Evolutionary conservation across 139 green algal genomes (phyloP).

Genomic region (Tetraselmis striata): DNA sequence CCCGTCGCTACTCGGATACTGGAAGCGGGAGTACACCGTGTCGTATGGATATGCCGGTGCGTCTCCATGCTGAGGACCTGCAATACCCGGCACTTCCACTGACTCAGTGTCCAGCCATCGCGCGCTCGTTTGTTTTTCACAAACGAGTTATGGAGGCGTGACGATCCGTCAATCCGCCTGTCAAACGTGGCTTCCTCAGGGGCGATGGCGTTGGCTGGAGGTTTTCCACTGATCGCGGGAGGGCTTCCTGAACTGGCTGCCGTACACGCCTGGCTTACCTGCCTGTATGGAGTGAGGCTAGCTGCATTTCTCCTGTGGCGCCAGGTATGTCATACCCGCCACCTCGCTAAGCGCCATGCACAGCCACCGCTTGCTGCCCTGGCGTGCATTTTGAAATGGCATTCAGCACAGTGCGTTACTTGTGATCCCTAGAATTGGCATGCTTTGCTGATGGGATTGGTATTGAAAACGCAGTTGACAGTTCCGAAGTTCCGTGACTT

Average conservation of each 20-base stretch:
- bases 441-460: neutral
- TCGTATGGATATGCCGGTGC: neutral
- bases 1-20: neutral
- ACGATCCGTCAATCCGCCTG: too few relatives aligned
- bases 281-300: neutral
- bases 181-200: neutral
- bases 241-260: neutral
- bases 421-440: neutral
- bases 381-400: neutral
- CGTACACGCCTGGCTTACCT: neutral
- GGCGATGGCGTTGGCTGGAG: neutral
- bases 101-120: neutral
- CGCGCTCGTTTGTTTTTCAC: neutral
- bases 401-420: neutral
- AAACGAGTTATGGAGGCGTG: neutral
- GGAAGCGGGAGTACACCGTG: constrained; percentile 3
- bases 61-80: neutral
- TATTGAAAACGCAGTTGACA: neutral
- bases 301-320: neutral
- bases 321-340: neutral
- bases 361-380: too few relatives aligned
- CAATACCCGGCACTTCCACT: neutral
- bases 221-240: neutral
- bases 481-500: neutral
- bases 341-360: neutral